These are phyloP conservation scores for Rhizopus microsporus DNA, from an alignment of 371 early-diverging fungal species.

Conservation along the genomic window DNA sequence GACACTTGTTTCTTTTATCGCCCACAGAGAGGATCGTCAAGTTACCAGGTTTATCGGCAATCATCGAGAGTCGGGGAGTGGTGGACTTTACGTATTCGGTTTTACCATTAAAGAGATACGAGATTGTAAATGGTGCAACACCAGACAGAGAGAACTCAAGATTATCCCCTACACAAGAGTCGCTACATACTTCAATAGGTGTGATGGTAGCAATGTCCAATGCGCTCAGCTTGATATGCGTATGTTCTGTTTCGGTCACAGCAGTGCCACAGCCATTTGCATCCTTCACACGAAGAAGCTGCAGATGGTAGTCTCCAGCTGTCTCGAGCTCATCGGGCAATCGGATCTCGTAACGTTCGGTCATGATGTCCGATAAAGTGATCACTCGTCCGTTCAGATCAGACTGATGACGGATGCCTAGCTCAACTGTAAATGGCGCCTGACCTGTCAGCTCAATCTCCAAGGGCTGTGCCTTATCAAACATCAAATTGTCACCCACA, in stretches of 20 bases:
- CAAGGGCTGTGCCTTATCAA: slow-evolving; percentile 33
- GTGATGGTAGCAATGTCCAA: slow-evolving; percentile 50
- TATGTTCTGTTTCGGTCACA: slow-evolving; percentile 20
- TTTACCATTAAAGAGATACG: slow-evolving; percentile 47
- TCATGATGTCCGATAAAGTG: slow-evolving; percentile 32
- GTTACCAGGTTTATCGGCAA: slow-evolving; percentile 59
- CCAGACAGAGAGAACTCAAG: slow-evolving; percentile 49
- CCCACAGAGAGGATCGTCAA: slow-evolving; percentile 55
- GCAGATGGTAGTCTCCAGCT: slow-evolving; percentile 43
- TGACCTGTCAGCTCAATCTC: slow-evolving; percentile 44
- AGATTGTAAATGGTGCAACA: slow-evolving; percentile 40
- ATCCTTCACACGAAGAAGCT: slow-evolving; percentile 43
- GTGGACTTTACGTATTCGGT: slow-evolving; percentile 33
- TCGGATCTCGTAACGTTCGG: slow-evolving; percentile 30
- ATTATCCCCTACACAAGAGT: slow-evolving; percentile 56
- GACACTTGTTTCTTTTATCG: slow-evolving; percentile 54
- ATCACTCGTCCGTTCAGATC: slow-evolving; percentile 30
- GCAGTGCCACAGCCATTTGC: slow-evolving; percentile 41
- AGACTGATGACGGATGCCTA: slow-evolving; percentile 43
- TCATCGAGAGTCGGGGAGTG: slow-evolving; percentile 34
- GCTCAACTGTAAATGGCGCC: slow-evolving; percentile 47
- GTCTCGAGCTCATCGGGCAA: slow-evolving; percentile 29
- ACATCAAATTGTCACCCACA: slow-evolving; percentile 43
- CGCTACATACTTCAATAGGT: slow-evolving; percentile 30
- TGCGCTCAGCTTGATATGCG: slow-evolving; percentile 30